phyloP scores from a whole-genome alignment of 1,139 yeast genomes.

The Candida neerlandica region DNA sequence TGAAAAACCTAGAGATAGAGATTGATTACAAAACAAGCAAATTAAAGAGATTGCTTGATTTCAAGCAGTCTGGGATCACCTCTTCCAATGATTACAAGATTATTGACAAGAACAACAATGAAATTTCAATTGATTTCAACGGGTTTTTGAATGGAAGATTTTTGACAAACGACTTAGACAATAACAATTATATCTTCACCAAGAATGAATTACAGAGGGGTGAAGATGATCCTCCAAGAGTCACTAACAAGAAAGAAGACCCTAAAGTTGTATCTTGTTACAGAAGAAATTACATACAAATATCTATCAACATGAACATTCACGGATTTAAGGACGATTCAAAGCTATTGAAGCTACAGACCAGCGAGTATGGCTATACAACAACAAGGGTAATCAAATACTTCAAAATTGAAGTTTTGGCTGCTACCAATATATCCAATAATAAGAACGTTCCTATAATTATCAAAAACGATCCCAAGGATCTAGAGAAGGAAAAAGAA shows the following conservation, averaged over 20 bases:
- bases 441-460: slow-evolving; percentile 34
- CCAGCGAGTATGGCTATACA: slow-evolving; percentile 39
- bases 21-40: slow-evolving; percentile 34
- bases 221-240: slow-evolving; percentile 5
- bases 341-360: slow-evolving; percentile 35
- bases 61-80: slow-evolving; percentile 24
- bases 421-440: slow-evolving; percentile 36
- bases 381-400: slow-evolving; percentile 41
- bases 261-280: slow-evolving; percentile 50
- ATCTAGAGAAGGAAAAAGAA: slow-evolving; percentile 29
- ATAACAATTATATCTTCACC: slow-evolving; percentile 36
- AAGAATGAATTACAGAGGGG: slow-evolving; percentile 19
- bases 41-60: slow-evolving; percentile 33
- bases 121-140: slow-evolving; percentile 29
- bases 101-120: slow-evolving; percentile 33
- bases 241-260: slow-evolving; percentile 19
- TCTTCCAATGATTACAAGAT: slow-evolving; percentile 28
- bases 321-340: slow-evolving; percentile 30
- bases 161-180: slow-evolving; percentile 46
- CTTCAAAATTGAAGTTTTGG: slow-evolving; percentile 43
- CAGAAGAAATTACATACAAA: slow-evolving; percentile 47
- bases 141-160: slow-evolving; percentile 49
- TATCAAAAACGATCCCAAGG: slow-evolving; percentile 23
- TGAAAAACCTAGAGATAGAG: slow-evolving; percentile 16
- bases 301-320: slow-evolving; percentile 38